Percentiles rank a stretch among this genome's conserved stretches.
Evolutionary conservation across 768 basidiomycete genomes (phyloP).

Genomic region (Agaricus subrufescens): DNA sequence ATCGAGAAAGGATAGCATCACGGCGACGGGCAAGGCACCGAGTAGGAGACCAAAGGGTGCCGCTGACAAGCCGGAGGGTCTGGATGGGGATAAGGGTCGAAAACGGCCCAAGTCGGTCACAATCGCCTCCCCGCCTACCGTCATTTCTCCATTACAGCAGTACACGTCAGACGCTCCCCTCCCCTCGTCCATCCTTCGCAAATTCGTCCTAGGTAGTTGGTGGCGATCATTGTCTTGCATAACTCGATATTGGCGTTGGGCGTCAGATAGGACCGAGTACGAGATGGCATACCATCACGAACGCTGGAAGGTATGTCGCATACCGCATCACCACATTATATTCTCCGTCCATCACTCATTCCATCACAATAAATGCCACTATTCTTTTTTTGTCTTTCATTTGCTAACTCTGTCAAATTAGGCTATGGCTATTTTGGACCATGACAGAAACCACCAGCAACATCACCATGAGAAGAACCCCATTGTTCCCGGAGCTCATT

Average conservation of each 20-base stretch:
- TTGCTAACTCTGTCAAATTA: neutral
- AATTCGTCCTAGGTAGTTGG: slow-evolving; percentile 6
- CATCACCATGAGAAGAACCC: slow-evolving; percentile 4
- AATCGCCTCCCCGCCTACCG: neutral
- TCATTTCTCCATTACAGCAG: neutral
- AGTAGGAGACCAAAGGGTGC: neutral
- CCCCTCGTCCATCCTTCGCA: neutral
- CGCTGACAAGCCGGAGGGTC: neutral
- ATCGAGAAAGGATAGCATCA: neutral
- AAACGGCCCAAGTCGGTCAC: neutral
- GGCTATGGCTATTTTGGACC: slow-evolving; percentile 18
- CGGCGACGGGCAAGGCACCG: neutral
- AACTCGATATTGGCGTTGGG: slow-evolving; percentile 41
- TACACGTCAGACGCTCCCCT: neutral
- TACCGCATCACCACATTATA: neutral
- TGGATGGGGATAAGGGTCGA: neutral
- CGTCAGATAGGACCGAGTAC: slow-evolving; percentile 38
- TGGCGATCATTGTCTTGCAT: slow-evolving; percentile 17
- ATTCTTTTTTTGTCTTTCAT: neutral
- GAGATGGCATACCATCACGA: slow-evolving; percentile 36
- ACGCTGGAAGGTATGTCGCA: slow-evolving; percentile 39
- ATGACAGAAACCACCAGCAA: slow-evolving; percentile 5
- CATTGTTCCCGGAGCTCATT: neutral
- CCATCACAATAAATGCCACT: neutral
- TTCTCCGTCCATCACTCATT: neutral